Conservation (phyloP, 2,329 filamentous ascomycete species). For the Colletotrichum aenigma region DNA sequence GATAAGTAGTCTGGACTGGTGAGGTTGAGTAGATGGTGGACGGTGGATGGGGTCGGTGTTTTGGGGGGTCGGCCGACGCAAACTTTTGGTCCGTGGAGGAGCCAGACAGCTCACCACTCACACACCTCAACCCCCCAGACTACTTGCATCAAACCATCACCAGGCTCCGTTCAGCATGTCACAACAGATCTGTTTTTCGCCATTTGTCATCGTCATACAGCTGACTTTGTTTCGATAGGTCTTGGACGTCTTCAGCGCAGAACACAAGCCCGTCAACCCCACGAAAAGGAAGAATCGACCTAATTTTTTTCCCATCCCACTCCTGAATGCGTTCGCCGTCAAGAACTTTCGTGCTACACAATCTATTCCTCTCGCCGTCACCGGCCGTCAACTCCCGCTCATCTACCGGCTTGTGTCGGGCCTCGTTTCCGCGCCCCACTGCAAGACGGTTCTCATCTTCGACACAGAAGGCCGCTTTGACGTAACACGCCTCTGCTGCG, state of each 20-base stretch:
- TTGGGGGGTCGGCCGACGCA: not conserved
- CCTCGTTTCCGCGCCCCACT: constrained; percentile 51
- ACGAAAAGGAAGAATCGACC: constrained; percentile 1
- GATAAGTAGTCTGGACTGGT: not conserved
- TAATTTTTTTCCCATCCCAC: constrained; percentile 43
- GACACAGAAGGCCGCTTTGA: constrained; percentile 63
- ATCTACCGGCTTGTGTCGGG: constrained; percentile 60
- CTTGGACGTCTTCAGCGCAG: constrained; percentile 27
- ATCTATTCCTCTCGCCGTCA: constrained; percentile 51
- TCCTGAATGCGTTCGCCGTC: constrained; percentile 50
- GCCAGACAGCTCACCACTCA: not conserved
- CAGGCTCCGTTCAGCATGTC: not conserved
- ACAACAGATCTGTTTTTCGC: not conserved
- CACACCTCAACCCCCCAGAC: not conserved
- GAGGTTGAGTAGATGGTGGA: not conserved
- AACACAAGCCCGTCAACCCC: not conserved
- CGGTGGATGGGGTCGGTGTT: not conserved
- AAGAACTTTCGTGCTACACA: constrained; percentile 54
- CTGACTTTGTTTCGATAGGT: constrained; percentile 24
- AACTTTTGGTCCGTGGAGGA: not conserved
- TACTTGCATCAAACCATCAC: not conserved
- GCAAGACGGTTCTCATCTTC: constrained; percentile 56
- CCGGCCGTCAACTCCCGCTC: constrained; percentile 58
- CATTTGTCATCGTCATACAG: not conserved
- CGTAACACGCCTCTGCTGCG: constrained; percentile 46